phyloP scores from a whole-genome alignment of 805 yeast species.

The Candida ponderosae region DNA sequence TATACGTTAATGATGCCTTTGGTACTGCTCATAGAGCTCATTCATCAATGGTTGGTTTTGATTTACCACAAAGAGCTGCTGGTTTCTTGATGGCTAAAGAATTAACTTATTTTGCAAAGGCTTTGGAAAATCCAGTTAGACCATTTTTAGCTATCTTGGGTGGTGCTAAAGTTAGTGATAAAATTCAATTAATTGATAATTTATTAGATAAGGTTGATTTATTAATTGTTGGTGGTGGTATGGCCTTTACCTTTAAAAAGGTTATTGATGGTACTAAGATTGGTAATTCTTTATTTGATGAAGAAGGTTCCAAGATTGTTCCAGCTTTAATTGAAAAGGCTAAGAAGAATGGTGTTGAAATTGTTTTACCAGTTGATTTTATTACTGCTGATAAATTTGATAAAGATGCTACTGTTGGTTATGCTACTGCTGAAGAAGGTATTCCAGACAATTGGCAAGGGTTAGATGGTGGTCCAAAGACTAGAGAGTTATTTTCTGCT shows the following conservation, averaged over 20 bases:
- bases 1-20: slow-evolving; percentile 95
- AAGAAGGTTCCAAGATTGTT: slow-evolving; percentile 92
- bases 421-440: slow-evolving; percentile 85
- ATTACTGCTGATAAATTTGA: slow-evolving; percentile 92
- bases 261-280: slow-evolving; percentile 76
- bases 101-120: slow-evolving; percentile 95
- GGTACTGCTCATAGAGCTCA: slow-evolving; percentile 99
- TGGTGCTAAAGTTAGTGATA: slow-evolving; percentile 99
- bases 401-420: slow-evolving; percentile 79
- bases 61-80: slow-evolving; percentile 92
- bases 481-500: slow-evolving; percentile 68
- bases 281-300: slow-evolving; percentile 89
- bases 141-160: slow-evolving; percentile 98
- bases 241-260: slow-evolving; percentile 99
- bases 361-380: slow-evolving; percentile 92
- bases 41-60: slow-evolving; percentile 98
- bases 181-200: slow-evolving; percentile 97
- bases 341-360: slow-evolving; percentile 88
- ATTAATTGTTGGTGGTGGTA: slow-evolving; percentile 97
- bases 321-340: slow-evolving; percentile 92
- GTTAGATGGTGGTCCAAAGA: slow-evolving; percentile 90
- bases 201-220: slow-evolving; percentile 91
- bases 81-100: slow-evolving; percentile 99
- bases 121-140: slow-evolving; percentile 94
- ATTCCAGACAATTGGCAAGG: slow-evolving; percentile 96